A percentile compares a stretch with the other conserved stretches of the same genome.
Evolutionary conservation across 768 basidiomycete species (phyloP).

Genomic region (Suillus decipiens): DNA sequence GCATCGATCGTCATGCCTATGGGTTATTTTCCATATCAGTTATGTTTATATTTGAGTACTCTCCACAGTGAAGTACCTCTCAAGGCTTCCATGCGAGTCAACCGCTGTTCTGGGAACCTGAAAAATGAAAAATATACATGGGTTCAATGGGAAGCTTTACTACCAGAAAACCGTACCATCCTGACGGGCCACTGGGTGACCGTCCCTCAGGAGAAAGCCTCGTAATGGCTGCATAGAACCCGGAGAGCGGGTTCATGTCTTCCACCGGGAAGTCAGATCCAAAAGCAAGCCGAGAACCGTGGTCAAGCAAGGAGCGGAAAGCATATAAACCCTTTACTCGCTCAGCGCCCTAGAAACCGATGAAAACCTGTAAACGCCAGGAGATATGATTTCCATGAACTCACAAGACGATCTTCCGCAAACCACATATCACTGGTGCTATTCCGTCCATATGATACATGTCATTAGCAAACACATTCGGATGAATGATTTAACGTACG

Average conservation of each 20-base stretch:
- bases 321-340: slow-evolving; percentile 87
- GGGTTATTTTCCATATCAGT: slow-evolving; percentile 2
- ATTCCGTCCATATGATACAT: slow-evolving; percentile 10
- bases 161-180: slow-evolving; percentile 58
- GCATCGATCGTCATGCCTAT: slow-evolving; percentile 86
- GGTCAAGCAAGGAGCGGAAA: slow-evolving; percentile 71
- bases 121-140: slow-evolving; percentile 26
- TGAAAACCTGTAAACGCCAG: not conserved
- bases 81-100: slow-evolving; percentile 77
- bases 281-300: slow-evolving; percentile 67
- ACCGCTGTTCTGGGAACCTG: slow-evolving; percentile 82
- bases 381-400: slow-evolving; percentile 20
- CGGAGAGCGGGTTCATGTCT: slow-evolving; percentile 76
- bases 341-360: slow-evolving; percentile 64
- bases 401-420: slow-evolving; percentile 77
- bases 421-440: slow-evolving; percentile 90
- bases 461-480: not conserved
- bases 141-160: not conserved
- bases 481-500: slow-evolving; percentile 45
- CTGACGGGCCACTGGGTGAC: slow-evolving; percentile 80
- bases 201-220: slow-evolving; percentile 66
- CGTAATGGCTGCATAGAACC: slow-evolving; percentile 88
- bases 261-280: slow-evolving; percentile 95
- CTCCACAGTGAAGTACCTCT: slow-evolving; percentile 45
- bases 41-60: not conserved